Base-by-base conservation (phyloP, 2,329 filamentous ascomycete genomes). In the Colletotrichum abscissum region DNA sequence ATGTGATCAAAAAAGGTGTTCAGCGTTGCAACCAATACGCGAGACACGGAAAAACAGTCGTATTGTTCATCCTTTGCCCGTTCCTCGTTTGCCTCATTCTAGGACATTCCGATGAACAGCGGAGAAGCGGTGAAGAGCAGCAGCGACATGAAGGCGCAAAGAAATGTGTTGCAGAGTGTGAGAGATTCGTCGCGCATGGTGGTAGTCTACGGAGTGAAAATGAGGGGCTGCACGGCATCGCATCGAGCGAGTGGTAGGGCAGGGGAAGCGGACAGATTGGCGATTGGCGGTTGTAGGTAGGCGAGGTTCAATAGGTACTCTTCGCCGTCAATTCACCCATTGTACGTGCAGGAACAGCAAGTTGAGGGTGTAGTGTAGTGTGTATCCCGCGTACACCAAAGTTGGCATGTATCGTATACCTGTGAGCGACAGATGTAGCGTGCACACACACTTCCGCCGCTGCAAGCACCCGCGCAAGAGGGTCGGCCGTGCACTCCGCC, bases 141-240 rank as follows among this genome's bases (percentile, higher is more conserved):
- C 33, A 14, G 16, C 38, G 57, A 62, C 52, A 57, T 30, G 57
- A 54, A 72, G 63, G 57, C 62, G 67, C 56, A 70, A 58, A 69
- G 33, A 33, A 14, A 56, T 46, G 26, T 35, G 56, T 30, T 70
- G 60, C 58, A 62, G 30, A 33, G 57, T 60, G 55, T 30, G 60
- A 69, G 33, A 60, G 69, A 16, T 28, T 71, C 66, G 26, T 75
- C 57, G 52, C 57, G 66, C 52, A 63, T 56, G 60, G 16, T 30
- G 63, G 59, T 49, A 49, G 26, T n/a, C 56, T 58, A 60, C 66
- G 12, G 35, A 68, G 42, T 56, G 54, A 35, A 65, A 52, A 64
- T 35, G 70, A 69, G 66, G 66, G 70, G 59, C 58, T 64, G 59
- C 46, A 66, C 28, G 70, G 42, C 59, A 90, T 60, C 55, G 42